Evolutionary conservation across 169 alveolate genomes (phyloP), one percentile per base, ranked within the genome.

Genomic region (Plasmodium cynomolgi): DNA sequence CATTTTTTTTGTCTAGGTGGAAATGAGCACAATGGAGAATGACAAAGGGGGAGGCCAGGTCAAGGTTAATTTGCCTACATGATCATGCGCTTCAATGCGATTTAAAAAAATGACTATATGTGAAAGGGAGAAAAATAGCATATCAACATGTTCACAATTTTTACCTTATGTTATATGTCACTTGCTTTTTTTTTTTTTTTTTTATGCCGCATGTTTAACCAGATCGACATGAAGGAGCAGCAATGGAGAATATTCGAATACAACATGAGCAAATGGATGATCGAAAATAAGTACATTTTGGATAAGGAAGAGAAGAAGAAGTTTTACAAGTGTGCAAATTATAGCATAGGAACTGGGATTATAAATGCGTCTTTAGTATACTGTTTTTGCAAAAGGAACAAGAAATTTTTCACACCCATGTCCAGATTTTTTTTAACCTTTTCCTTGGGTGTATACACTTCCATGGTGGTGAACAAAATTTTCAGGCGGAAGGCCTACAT

Each of bases 261-360:
- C 68, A 85, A 85, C 80, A 85, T 85, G 93, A 85, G 93, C 68
- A 85, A 74, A 56, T 85, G 93, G 93, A 85, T 85, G 84, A 85
- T 85, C 26, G 93, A 85, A 85, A 85, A 85, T 75, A 85, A 85
- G 39, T 85, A 85, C 47, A 85, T 85, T 47, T 85, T 85, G 71
- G 93, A 85, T 41, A 44, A 56, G 62, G 93, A 85, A 54, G 93
- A 85, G 41, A 85, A 85, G 80, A 85, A 85, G 44, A 85, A 85
- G 29, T 85, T 85, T 34, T 85, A 85, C 68, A 85, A 85, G 47
- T 85, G 93, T 54, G 93, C 93, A 75, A 85, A 85, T 47, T 85
- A 85, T 54, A 85, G 93, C 56, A 74, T 85, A 50, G 93, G 93
- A 29, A 85, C 56, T 50, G 93, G 93, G 29, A 29, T 85, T 56